Evolutionary conservation across 2,329 filamentous ascomycete species (phyloP).

Genomic region (Aspergillus aculeatinus): DNA sequence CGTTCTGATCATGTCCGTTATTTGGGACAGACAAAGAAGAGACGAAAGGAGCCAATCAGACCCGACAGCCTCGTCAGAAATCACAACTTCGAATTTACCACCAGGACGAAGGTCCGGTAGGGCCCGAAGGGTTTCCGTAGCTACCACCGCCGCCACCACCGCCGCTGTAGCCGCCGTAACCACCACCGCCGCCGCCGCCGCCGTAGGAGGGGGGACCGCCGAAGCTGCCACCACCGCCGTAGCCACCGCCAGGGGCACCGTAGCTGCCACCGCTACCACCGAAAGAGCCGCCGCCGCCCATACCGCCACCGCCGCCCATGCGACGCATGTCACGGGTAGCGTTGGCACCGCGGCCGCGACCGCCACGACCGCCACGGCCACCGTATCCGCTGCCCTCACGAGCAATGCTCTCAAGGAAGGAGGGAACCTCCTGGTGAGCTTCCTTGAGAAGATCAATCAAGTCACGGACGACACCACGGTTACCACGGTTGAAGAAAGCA

Average conservation of each 20-base stretch:
- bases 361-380: conserved; percentile 70
- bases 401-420: conserved; percentile 95
- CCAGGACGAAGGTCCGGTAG: conserved; percentile 52
- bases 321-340: conserved; percentile 90
- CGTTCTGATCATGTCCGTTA: conserved; percentile 43
- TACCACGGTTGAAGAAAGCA: conserved; percentile 99
- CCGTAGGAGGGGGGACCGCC: conserved; percentile 31
- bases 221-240: conserved; percentile 30
- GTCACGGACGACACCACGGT: conserved; percentile 95
- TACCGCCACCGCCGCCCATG: conserved; percentile 50
- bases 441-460: conserved; percentile 98
- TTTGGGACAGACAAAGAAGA: conserved; percentile 30
- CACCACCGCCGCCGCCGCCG: conserved; percentile 29
- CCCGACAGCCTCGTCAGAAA: conserved; percentile 42
- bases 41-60: conserved; percentile 38
- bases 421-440: conserved; percentile 92
- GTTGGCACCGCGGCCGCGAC: conserved; percentile 61
- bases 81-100: conserved; percentile 47
- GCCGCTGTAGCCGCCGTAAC: conserved; percentile 37
- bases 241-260: conserved; percentile 31
- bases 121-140: conserved; percentile 44
- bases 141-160: conserved; percentile 28
- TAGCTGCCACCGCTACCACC: conserved; percentile 37
- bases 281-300: conserved; percentile 39
- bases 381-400: conserved; percentile 84